Evolutionary conservation across 2,329 filamentous ascomycete species (phyloP).

Genomic region (Gliomastix tumulicola): DNA sequence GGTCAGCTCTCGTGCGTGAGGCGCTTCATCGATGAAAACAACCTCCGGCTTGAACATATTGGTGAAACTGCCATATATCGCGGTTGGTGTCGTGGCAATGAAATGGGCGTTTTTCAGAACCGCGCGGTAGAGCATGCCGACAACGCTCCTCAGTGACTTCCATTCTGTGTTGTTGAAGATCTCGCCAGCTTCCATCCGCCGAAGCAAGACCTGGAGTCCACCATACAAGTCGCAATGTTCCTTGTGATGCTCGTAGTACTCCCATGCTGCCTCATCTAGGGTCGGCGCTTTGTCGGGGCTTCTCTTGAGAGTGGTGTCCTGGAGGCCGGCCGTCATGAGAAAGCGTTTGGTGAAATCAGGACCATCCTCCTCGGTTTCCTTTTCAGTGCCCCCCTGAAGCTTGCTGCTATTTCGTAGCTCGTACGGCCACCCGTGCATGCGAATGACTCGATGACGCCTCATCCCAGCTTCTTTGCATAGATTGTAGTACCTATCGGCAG

Average conservation of each 20-base stretch:
- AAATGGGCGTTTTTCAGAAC: constrained; percentile 32
- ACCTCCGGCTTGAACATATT: constrained; percentile 70
- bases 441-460: constrained; percentile 20
- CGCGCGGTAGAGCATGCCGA: constrained; percentile 27
- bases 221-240: constrained; percentile 7
- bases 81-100: constrained; percentile 38
- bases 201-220: constrained; percentile 26
- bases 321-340: constrained; percentile 16
- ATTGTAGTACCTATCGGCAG: constrained; percentile 30
- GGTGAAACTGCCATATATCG: constrained; percentile 26
- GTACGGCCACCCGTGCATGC: constrained; percentile 32
- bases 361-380: neutral
- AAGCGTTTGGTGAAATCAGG: constrained; percentile 27
- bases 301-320: constrained; percentile 6
- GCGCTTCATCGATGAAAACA: constrained; percentile 72
- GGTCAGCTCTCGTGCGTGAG: constrained; percentile 37
- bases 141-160: constrained; percentile 19
- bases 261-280: constrained; percentile 34
- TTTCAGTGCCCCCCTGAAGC: constrained; percentile 12
- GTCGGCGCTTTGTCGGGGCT: constrained; percentile 23
- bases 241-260: constrained; percentile 25
- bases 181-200: constrained; percentile 17
- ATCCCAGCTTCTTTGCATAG: constrained; percentile 27
- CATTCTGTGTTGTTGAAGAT: constrained; percentile 15
- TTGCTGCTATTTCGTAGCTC: constrained; percentile 22